phyloP scores from a whole-genome alignment of 805 yeast species.

The Candida bentonensis region DNA sequence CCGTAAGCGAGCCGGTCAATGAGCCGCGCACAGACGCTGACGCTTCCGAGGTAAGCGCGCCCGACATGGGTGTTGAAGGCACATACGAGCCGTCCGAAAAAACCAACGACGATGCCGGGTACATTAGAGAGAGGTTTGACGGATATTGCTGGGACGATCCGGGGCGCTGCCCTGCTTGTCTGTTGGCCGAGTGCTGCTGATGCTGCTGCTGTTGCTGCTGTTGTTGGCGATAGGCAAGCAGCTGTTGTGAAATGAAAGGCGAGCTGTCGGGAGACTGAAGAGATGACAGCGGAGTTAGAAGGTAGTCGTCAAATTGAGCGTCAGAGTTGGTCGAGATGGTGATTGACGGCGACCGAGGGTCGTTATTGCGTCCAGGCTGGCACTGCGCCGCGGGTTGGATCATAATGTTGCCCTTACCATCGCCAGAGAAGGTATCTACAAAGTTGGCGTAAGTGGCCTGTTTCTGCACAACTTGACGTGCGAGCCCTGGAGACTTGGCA shows the following conservation, averaged over 20 bases:
- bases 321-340: conserved; percentile 1
- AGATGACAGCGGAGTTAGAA: conserved; percentile 6
- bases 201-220: not conserved
- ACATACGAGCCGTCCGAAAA: not conserved
- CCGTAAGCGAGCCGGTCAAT: not conserved
- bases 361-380: too few species aligned
- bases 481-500: not conserved
- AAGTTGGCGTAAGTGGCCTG: not conserved
- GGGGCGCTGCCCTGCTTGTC: not conserved
- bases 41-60: not conserved
- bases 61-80: not conserved
- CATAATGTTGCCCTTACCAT: too few species aligned
- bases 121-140: not conserved
- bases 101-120: not conserved
- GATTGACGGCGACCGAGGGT: conserved; percentile 1
- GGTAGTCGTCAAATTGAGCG: not conserved
- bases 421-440: not conserved
- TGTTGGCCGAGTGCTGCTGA: not conserved
- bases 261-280: conserved; percentile 4
- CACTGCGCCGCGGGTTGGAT: too few species aligned
- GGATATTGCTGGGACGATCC: not conserved
- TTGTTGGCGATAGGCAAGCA: not conserved
- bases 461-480: conserved; percentile 1
- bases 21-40: not conserved
- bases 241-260: conserved; percentile 2